Evolutionary conservation across 768 basidiomycete species (phyloP), one percentile per base, ranked within the genome.

Genomic region (Tricholoma sp.): DNA sequence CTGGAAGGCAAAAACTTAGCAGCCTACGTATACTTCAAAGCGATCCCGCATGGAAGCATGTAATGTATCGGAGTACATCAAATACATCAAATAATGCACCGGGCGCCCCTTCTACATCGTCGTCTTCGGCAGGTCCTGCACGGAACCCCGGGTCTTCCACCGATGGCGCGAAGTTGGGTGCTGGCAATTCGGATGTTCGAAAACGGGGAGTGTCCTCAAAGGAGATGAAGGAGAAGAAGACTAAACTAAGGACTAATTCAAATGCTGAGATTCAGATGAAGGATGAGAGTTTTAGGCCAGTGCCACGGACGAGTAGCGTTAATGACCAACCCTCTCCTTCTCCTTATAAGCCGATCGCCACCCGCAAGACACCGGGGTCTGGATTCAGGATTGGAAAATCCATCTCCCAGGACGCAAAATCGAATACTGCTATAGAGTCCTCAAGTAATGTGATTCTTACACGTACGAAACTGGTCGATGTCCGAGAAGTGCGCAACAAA

Each of bases 31-130:
- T 89, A 58, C 81, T 82, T 21, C 77, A 84, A 56, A 76, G 72
- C 14, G 84, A 90, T 67, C 75, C 83, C 4, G 72, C 75, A n/a
- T 91, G 89, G 88, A 67, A 74, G 10, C 77, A 85, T 61, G 77
- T 84, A 14, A 62, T 66, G 35, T 70, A 63, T 55, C 71, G 72
- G 34, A 63, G 60, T 29, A 34, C 61, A 29, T n/a, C 47, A 18
- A 31, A 10, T 29, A 34, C 61, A 29, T n/a, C 47, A 18, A 31
- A 10, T 27, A 50, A 31, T 22, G 16, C n/a, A 14, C 53, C 64
- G 27, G 61, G 60, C 3, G 55, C 22, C 21, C 14, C 56, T 31
- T 50, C 61, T 54, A 10, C 52, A 22, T 37, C 64, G 16, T 24
- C 68, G 24, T 27, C 24, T 27, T 27, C 5, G 24, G 34, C 64